Evolutionary conservation across 768 basidiomycete species (phyloP).

Genomic region (Grammothele lineata): DNA sequence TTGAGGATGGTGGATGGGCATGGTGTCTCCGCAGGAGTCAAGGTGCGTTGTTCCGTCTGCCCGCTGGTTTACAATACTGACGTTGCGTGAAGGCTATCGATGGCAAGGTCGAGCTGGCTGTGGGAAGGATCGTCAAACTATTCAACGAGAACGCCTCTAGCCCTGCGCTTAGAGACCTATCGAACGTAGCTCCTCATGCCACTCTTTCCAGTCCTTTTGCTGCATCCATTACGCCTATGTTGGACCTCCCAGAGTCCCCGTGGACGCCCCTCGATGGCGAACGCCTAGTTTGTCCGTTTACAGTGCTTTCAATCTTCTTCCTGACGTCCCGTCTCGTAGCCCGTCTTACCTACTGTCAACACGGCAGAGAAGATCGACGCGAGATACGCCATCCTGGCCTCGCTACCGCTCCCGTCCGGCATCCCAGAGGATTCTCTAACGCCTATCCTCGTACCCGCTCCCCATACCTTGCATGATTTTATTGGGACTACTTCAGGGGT

Average conservation of each 20-base stretch:
- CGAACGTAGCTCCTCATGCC: not conserved
- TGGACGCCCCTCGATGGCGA: constrained; percentile 6
- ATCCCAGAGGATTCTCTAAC: constrained; percentile 63
- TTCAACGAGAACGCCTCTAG: not conserved
- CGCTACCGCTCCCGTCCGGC: constrained; percentile 58
- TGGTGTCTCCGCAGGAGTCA: no score
- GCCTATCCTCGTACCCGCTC: constrained; percentile 62
- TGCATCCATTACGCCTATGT: not conserved
- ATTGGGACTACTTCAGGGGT: constrained; percentile 55
- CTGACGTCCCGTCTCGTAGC: no score
- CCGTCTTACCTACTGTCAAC: constrained; percentile 10
- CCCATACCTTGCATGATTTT: constrained; percentile 68
- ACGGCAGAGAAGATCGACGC: constrained; percentile 44
- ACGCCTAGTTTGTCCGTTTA: not conserved
- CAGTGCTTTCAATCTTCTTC: not conserved
- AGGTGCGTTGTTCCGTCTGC: no score
- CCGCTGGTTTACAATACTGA: no score
- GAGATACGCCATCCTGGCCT: constrained; percentile 51
- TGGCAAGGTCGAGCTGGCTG: not conserved
- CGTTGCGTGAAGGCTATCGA: no score
- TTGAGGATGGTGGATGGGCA: constrained; percentile 14
- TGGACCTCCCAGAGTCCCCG: constrained; percentile 1
- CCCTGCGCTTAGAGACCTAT: not conserved
- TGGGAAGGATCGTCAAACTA: not conserved
- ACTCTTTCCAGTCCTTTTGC: not conserved